These are phyloP conservation scores for Naegleria lovaniensis DNA, from an alignment of 208 protist genomes.

Conservation along the genomic window DNA sequence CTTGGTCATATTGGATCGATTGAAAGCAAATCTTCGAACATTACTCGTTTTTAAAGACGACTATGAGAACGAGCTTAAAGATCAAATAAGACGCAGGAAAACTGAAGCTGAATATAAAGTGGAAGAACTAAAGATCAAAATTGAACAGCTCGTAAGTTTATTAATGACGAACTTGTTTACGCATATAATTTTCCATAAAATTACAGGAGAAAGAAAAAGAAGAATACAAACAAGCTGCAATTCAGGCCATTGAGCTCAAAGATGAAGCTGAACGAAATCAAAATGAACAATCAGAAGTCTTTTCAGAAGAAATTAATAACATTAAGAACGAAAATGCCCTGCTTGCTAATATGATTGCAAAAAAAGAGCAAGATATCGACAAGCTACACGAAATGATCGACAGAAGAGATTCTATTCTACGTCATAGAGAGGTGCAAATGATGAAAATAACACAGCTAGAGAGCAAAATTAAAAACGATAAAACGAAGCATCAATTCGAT, in stretches of 20 bases:
- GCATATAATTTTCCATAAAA: not conserved
- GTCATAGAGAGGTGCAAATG: constrained; percentile 28
- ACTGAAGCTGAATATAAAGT: constrained; percentile 16
- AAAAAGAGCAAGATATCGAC: constrained; percentile 24
- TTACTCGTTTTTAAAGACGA: constrained; percentile 26
- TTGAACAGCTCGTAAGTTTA: not conserved
- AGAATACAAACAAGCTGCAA: not conserved
- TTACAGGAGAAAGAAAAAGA: constrained; percentile 1
- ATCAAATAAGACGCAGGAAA: constrained; percentile 23
- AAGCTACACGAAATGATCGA: not conserved
- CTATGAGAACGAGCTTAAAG: constrained; percentile 30
- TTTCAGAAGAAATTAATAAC: not conserved
- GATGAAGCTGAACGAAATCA: not conserved
- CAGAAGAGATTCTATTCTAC: constrained; percentile 13
- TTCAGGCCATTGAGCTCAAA: not conserved
- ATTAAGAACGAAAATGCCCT: not conserved
- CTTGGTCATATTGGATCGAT: constrained; percentile 7
- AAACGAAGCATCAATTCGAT: constrained; percentile 24
- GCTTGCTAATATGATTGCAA: not conserved
- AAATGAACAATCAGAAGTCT: not conserved
- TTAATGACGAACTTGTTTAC: not conserved
- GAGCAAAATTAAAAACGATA: constrained; percentile 9
- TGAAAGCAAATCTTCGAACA: constrained; percentile 10
- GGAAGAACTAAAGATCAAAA: not conserved
- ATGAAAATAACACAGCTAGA: constrained; percentile 32